Evolutionary conservation across 371 early-diverging fungal species (phyloP), one percentile per base, ranked within the genome.

Genomic region (Mortierella polycephala): DNA sequence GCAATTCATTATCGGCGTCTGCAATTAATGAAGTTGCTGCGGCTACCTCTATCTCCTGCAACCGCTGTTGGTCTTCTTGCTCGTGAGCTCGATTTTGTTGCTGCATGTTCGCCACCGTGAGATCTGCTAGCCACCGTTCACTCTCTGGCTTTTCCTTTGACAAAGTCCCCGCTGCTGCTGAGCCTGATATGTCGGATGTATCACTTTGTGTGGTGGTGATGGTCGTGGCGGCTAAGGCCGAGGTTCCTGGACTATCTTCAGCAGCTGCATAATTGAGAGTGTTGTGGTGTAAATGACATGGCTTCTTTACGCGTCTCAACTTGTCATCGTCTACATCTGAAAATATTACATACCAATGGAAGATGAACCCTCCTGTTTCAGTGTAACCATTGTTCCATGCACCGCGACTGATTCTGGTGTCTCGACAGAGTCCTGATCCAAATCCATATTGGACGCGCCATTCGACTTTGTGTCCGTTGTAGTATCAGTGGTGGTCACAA

Each of bases 91-190:
- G 57, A 20, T 58, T 69, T 21, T 58, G 62, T 42, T 57, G 56
- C 45, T 69, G 62, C 47, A 69, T 60, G 42, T 64, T 70, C 12
- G 53, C 55, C 44, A 64, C 14, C 14, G 64, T 70, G 40, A 62
- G 51, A 37, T 67, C 61, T 20, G 61, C 61, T 16, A 67, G 16
- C 68, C 61, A 60, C 5, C 53, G 39, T 42, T 62, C 69, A 46
- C 60, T 41, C 1, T 45, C 54, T 20, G 10, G 37, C 14, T n/a
- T 13, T 11, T 47, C 51, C 49, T 51, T 37, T 37, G 55, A 54
- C 39, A 30, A 13, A n/a, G 12, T 41, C 16, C 18, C 46, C 14
- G 12, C 10, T 2, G 2, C 10, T 57, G 23, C 30, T 52, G 60
- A 53, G 5, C 0, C 39, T 37, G 20, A 11, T 7, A 53, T 52